These are phyloP conservation scores for Trypethelium eluteriae DNA, from an alignment of 495 filamentous ascomycete species.

Conservation along the genomic window DNA sequence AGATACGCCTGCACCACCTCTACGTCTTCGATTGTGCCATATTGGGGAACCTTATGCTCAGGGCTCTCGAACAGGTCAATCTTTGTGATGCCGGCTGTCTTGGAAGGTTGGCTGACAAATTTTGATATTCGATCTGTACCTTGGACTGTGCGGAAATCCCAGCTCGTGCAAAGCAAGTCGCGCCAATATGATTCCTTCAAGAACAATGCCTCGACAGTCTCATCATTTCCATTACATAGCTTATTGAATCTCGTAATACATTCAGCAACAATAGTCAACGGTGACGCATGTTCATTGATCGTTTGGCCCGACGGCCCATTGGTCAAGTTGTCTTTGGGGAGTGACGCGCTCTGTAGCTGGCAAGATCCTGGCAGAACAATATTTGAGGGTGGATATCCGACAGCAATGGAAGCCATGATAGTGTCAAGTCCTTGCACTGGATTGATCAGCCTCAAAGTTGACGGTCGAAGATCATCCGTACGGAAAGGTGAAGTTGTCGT, in stretches of 20 bases:
- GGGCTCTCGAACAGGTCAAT: neutral
- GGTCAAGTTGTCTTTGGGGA: neutral
- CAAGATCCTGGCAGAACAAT: neutral
- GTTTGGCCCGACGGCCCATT: neutral
- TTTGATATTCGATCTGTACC: constrained; percentile 18
- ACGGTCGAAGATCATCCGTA: too few species aligned
- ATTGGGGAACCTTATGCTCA: constrained; percentile 6
- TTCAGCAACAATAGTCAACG: constrained; percentile 18
- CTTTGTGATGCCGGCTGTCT: neutral
- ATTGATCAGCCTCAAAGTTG: too few species aligned
- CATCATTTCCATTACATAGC: constrained; percentile 17
- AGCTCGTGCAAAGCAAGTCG: constrained; percentile 27
- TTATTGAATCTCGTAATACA: constrained; percentile 25
- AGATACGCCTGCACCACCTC: constrained; percentile 28
- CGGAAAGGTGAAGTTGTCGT: too few species aligned
- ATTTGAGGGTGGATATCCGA: neutral
- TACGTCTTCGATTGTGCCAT: constrained; percentile 14
- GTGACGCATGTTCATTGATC: neutral
- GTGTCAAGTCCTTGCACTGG: too few species aligned
- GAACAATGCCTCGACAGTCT: constrained; percentile 16
- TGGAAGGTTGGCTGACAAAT: constrained; percentile 11
- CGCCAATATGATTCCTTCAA: constrained; percentile 26
- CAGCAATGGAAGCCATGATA: neutral
- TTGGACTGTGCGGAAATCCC: constrained; percentile 28
- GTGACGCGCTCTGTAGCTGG: neutral